Percentiles rank a stretch among this genome's conserved stretches.
Conservation (phyloP, 78 protist species). For the Cavenderia fasciculata region DNA sequence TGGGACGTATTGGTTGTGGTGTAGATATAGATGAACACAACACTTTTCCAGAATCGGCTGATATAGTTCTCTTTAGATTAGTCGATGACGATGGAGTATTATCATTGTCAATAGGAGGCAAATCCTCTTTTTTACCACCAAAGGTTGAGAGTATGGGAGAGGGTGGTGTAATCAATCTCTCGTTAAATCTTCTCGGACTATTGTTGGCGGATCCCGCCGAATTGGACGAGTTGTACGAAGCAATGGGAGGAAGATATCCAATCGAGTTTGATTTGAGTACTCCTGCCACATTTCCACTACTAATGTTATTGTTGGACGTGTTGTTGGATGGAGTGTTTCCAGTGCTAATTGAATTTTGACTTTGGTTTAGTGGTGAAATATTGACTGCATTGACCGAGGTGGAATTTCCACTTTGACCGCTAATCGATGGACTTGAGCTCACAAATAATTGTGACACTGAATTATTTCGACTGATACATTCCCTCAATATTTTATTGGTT, state of each 20-base stretch:
- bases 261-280: background rate
- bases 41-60: no score
- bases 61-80: background rate
- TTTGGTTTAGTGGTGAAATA: no score
- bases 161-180: constrained; percentile 32
- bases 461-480: constrained; percentile 2
- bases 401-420: no score
- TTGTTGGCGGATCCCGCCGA: background rate
- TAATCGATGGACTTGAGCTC: background rate
- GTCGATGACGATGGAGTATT: background rate
- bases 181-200: background rate
- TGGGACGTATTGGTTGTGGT: background rate
- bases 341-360: background rate
- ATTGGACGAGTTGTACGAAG: background rate
- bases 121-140: background rate
- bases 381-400: no score
- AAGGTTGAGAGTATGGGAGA: constrained; percentile 59
- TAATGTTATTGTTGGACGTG: background rate
- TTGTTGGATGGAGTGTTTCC: background rate
- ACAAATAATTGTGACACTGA: background rate
- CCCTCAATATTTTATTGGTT: constrained; percentile 15
- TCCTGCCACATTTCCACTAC: background rate
- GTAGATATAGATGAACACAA: background rate
- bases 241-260: background rate
- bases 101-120: background rate